Percentiles rank a stretch among this genome's conserved stretches.
Conservation (phyloP, 371 early-diverging fungal genomes). For the Fennellomyces sp. region DNA sequence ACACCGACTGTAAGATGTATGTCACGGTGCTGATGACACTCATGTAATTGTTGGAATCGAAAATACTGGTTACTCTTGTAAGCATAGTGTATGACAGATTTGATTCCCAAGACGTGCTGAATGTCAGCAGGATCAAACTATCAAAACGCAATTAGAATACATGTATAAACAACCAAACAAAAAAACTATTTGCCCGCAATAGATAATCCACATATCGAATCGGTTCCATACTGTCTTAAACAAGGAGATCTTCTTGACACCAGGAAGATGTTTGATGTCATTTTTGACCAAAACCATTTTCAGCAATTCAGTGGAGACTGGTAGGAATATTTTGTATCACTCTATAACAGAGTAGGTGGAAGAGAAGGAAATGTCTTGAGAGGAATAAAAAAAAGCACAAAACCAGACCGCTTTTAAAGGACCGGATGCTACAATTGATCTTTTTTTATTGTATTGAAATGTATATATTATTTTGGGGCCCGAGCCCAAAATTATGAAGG, state of each 20-base stretch:
- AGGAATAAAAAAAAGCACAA: too few species aligned
- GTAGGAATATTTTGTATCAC: too few species aligned
- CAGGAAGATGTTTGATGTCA: neutral
- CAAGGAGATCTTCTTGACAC: neutral
- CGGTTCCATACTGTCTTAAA: neutral
- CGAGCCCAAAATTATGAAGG: too few species aligned
- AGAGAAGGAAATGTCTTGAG: too few species aligned
- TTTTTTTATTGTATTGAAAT: too few species aligned
- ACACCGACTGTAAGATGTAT: constrained; percentile 18
- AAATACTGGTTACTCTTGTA: neutral
- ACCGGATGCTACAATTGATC: too few species aligned
- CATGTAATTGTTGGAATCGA: neutral
- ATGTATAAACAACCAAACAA: too few species aligned
- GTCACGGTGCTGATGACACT: constrained; percentile 6
- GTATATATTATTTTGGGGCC: too few species aligned
- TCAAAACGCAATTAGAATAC: too few species aligned
- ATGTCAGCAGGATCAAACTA: neutral
- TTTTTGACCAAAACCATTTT: neutral
- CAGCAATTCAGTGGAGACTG: too few species aligned
- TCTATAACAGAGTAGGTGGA: too few species aligned
- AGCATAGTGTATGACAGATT: neutral
- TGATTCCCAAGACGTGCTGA: neutral
- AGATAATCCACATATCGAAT: neutral
- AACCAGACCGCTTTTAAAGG: too few species aligned
- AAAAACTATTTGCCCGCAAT: neutral